Percentiles rank a stretch among this genome's conserved stretches.
phyloP scores from a whole-genome alignment of 2,329 filamentous ascomycete species.

The Pyricularia pennisetigena region DNA sequence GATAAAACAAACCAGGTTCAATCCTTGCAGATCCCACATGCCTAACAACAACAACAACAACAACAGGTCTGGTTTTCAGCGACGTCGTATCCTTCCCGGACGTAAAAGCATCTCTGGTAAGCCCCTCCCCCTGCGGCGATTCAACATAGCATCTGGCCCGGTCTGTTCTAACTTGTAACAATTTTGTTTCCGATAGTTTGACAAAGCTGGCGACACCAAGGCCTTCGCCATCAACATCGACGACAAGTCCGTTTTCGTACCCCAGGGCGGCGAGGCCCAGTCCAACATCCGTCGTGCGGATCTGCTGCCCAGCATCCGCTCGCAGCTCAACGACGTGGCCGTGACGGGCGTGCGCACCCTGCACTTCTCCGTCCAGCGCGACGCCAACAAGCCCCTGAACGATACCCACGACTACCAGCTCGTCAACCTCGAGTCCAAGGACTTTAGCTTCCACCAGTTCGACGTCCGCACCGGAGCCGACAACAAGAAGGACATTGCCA shows the following conservation, averaged over 20 bases:
- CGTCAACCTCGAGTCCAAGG: slow-evolving; percentile 3
- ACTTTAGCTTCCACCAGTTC: slow-evolving; percentile 2
- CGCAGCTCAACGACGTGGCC: slow-evolving; percentile 4
- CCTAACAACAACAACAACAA: neutral
- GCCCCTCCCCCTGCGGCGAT: neutral
- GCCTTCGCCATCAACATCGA: slow-evolving; percentile 4
- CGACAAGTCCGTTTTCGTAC: slow-evolving; percentile 3
- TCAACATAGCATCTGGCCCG: too few species aligned
- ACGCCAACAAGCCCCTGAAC: slow-evolving; percentile 1
- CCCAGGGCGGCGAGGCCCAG: slow-evolving; percentile 1
- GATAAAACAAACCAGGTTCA: neutral
- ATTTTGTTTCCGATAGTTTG: neutral
- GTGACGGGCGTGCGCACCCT: slow-evolving; percentile 2
- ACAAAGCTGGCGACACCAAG: slow-evolving; percentile 4
- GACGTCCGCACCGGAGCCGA: slow-evolving; percentile 4
- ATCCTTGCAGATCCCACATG: neutral
- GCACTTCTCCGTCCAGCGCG: slow-evolving; percentile 5
- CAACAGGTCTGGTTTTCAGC: neutral
- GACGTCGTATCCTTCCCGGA: neutral
- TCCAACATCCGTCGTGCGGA: slow-evolving; percentile 3
- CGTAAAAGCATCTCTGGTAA: neutral
- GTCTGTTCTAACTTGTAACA: neutral
- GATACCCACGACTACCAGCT: slow-evolving; percentile 3
- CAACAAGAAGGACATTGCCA: slow-evolving; percentile 1
- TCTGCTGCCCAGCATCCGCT: slow-evolving; percentile 2